phyloP scores from a whole-genome alignment of 495 filamentous ascomycete genomes.

The Daldinia loculata region DNA sequence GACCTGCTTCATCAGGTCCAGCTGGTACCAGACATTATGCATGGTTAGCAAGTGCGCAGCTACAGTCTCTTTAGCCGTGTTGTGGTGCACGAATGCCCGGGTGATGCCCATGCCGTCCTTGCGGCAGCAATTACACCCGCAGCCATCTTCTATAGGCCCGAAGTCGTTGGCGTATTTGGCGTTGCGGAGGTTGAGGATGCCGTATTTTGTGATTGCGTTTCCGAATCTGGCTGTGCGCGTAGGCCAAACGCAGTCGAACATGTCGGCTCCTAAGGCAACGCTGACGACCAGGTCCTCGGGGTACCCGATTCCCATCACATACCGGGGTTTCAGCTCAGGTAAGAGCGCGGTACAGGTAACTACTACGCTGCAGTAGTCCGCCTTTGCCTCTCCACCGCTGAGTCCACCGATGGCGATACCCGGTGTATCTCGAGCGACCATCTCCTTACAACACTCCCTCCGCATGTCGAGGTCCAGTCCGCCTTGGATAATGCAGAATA shows the following conservation, averaged over 20 bases:
- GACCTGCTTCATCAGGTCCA: slow-evolving; percentile 78
- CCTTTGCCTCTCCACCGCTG: slow-evolving; percentile 78
- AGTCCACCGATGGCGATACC: slow-evolving; percentile 97
- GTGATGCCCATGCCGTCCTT: slow-evolving; percentile 82
- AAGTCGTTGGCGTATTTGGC: slow-evolving; percentile 81
- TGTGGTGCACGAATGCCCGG: slow-evolving; percentile 87
- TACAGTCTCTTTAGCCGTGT: slow-evolving; percentile 92
- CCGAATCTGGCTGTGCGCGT: slow-evolving; percentile 96
- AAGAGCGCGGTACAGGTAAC: slow-evolving; percentile 84
- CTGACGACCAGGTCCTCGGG: slow-evolving; percentile 94
- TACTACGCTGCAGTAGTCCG: slow-evolving; percentile 71
- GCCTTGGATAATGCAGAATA: slow-evolving; percentile 99
- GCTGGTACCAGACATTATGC: slow-evolving; percentile 92
- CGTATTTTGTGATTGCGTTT: slow-evolving; percentile 84
- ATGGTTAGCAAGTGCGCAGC: slow-evolving; percentile 93
- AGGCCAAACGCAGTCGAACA: slow-evolving; percentile 99
- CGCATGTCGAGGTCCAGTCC: slow-evolving; percentile 92
- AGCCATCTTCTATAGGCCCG: slow-evolving; percentile 80
- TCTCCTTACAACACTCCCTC: slow-evolving; percentile 82
- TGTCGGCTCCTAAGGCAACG: slow-evolving; percentile 92
- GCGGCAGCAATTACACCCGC: slow-evolving; percentile 80
- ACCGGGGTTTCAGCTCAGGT: slow-evolving; percentile 90
- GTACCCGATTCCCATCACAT: slow-evolving; percentile 98
- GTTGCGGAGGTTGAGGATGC: slow-evolving; percentile 83
- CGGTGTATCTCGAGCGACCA: slow-evolving; percentile 90